Evolutionary conservation across 2,329 filamentous ascomycete species (phyloP).

Genomic region (Lachnum nothofagi): DNA sequence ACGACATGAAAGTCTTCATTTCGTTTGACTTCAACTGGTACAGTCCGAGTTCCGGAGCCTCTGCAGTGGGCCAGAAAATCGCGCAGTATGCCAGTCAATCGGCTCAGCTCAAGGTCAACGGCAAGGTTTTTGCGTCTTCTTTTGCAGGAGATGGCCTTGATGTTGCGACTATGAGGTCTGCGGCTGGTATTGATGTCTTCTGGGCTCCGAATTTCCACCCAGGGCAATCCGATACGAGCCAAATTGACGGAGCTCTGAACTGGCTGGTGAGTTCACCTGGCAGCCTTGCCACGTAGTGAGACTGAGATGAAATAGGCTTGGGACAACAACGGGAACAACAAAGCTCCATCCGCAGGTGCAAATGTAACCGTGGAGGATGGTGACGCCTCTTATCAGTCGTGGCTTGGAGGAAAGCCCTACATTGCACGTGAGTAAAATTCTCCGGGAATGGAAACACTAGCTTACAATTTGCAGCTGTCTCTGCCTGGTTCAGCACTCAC

Average conservation of each 20-base stretch:
- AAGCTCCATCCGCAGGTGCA: slow-evolving; percentile 18
- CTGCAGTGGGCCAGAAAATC: slow-evolving; percentile 26
- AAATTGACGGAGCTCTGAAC: slow-evolving; percentile 22
- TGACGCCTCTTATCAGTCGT: slow-evolving; percentile 15
- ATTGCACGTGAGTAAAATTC: slow-evolving; percentile 15
- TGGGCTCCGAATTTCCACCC: slow-evolving; percentile 25
- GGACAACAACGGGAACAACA: slow-evolving; percentile 23
- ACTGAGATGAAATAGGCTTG: slow-evolving; percentile 13
- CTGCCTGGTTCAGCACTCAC: slow-evolving; percentile 35
- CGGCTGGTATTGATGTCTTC: slow-evolving; percentile 23
- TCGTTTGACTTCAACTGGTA: slow-evolving; percentile 32
- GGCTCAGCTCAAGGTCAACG: slow-evolving; percentile 34
- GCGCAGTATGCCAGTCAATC: slow-evolving; percentile 28
- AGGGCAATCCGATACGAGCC: slow-evolving; percentile 12
- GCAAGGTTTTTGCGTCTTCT: slow-evolving; percentile 39
- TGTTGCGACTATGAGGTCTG: slow-evolving; percentile 36
- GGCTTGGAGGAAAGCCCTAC: slow-evolving; percentile 22
- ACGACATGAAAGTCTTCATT: slow-evolving; percentile 32
- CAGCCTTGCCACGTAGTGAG: too few species aligned
- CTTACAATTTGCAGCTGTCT: slow-evolving; percentile 23
- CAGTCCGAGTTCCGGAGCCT: slow-evolving; percentile 11
- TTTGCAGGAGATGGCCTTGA: slow-evolving; percentile 46
- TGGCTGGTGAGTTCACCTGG: slow-evolving; percentile 15
- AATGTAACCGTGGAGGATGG: slow-evolving; percentile 21
- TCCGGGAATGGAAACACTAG: background rate